phyloP scores from a whole-genome alignment of 768 basidiomycete species.

The Boletus bicolor region DNA sequence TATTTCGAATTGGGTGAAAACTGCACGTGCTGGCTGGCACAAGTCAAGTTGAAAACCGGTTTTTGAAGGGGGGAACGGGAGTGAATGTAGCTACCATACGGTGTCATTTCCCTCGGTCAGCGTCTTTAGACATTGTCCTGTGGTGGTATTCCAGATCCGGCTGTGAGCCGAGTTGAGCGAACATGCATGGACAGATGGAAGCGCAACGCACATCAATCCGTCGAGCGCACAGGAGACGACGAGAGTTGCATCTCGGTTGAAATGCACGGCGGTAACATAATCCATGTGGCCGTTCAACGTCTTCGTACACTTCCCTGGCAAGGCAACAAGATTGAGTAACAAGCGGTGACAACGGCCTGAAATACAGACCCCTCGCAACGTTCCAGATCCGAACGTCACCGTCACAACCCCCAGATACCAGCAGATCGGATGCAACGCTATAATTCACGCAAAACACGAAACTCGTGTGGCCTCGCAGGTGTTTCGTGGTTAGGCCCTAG shows the following conservation, averaged over 20 bases:
- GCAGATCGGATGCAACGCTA: constrained; percentile 79
- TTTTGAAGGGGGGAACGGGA: too few species aligned
- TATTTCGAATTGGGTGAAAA: constrained; percentile 97
- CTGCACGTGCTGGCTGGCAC: constrained; percentile 74
- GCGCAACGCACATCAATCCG: constrained; percentile 79
- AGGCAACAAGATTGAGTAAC: too few species aligned
- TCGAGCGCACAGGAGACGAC: constrained; percentile 91
- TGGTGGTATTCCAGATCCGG: constrained; percentile 91
- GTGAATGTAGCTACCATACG: constrained; percentile 51
- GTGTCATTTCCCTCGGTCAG: constrained; percentile 88
- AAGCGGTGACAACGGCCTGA: background rate
- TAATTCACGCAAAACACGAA: constrained; percentile 93
- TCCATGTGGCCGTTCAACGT: constrained; percentile 91
- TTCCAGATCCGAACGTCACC: constrained; percentile 95
- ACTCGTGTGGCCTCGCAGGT: constrained; percentile 77
- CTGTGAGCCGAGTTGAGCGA: constrained; percentile 39
- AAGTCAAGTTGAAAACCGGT: background rate
- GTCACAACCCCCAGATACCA: constrained; percentile 92
- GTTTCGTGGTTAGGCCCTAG: constrained; percentile 68
- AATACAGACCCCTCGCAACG: constrained; percentile 59
- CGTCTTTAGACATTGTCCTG: constrained; percentile 95
- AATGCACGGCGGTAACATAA: constrained; percentile 92
- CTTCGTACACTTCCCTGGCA: constrained; percentile 75
- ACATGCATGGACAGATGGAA: background rate
- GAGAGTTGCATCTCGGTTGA: constrained; percentile 87